phyloP scores from a whole-genome alignment of 306 rosid species.

The Cucurbita argyrosperma region DNA sequence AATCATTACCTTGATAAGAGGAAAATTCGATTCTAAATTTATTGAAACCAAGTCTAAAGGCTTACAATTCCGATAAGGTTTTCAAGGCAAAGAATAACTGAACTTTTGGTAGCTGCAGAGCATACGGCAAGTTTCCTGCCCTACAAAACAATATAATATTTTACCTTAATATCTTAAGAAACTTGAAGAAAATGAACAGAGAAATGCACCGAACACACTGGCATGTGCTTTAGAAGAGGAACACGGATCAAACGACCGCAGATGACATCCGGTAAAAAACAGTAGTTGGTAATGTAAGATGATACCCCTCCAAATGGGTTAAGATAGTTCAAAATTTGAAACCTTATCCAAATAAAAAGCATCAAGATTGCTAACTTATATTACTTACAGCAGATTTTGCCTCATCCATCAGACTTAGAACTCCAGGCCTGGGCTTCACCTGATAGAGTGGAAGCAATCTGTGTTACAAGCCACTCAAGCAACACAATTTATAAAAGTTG shows the following conservation, averaged over 20 bases:
- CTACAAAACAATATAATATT: slow-evolving; percentile 23
- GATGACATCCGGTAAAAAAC: background rate
- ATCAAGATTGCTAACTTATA: background rate
- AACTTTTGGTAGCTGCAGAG: slow-evolving; percentile 96
- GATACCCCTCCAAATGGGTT: background rate
- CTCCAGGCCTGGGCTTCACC: slow-evolving; percentile 96
- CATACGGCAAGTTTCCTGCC: slow-evolving; percentile 83
- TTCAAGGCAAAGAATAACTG: slow-evolving; percentile 82
- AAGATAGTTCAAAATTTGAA: background rate
- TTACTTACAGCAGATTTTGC: slow-evolving; percentile 77
- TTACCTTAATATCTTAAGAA: background rate
- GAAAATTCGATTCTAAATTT: background rate
- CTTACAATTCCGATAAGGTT: slow-evolving; percentile 75
- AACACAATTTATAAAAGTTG: background rate
- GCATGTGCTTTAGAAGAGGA: background rate
- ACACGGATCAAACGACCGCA: background rate
- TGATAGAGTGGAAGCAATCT: slow-evolving; percentile 12
- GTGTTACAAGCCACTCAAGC: background rate
- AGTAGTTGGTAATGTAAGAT: background rate
- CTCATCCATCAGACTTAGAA: slow-evolving; percentile 85
- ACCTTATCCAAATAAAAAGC: background rate
- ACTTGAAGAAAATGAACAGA: slow-evolving; percentile 4
- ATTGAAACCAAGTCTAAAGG: background rate
- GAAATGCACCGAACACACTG: background rate
- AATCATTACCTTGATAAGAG: slow-evolving; percentile 22